Base-by-base conservation (phyloP, 1,139 yeast species). In the Suhomyces wounanorum region DNA sequence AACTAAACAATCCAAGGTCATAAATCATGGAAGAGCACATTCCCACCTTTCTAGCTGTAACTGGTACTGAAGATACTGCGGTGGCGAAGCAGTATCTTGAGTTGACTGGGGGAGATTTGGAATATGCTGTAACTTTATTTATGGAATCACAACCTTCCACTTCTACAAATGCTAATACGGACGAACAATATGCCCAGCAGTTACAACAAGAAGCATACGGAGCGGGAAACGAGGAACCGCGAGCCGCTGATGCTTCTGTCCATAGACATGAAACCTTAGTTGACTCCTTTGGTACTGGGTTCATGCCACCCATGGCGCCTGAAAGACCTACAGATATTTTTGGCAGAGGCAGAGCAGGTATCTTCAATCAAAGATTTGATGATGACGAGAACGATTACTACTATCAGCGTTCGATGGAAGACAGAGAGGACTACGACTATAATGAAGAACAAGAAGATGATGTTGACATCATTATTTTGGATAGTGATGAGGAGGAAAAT, bases 181-280 rank as follows among this genome's bases (percentile, higher is more conserved):
- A 87, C 63, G 87, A 76, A 40, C 84, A 78, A 41, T 54, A 83
- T 51, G 95, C 95, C 0, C 78, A 81, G 51, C 68, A 82, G 50
- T 67, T 88, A 48, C 96, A 87, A 60, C 76, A 77, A 55, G 89
- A 87, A 60, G 84, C 87, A 28, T 85, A 85, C 57, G 69, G 68
- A 61, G 17, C 36, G 7, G 25, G 35, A 18, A 14, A 21, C 23
- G 68, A 66, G 18, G 68, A 67, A 25, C 79, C 78, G 2, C 76
- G 84, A 40, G 83, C 78, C 37, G 89, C 92, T 0, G 83, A 96
- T 56, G 83, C 91, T 38, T 91, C 92, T 43, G 85, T 90, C 47
- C 87, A 84, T 35, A 79, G 88, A 8, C 94, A 89, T 58, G 97
- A 92, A 62, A 86, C 95, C 3, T 72, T 94, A 51, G 84, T 89